Evolutionary conservation across 495 filamentous ascomycete genomes (phyloP).

Genomic region (Aspergillus asperescens): DNA sequence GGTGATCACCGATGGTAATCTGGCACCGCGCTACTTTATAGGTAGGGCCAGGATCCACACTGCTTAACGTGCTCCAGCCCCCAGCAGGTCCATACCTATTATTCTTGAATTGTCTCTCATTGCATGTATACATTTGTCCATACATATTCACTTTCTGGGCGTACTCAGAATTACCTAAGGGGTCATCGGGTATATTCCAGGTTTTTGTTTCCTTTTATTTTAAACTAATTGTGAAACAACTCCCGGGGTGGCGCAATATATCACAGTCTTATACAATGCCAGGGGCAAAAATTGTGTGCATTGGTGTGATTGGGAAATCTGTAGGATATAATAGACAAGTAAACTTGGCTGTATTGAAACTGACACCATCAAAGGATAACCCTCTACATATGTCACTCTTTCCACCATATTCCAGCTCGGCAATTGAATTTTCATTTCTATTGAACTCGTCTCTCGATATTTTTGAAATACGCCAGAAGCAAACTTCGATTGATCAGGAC

Average conservation of each 20-base stretch:
- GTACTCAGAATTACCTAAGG: too few relatives aligned
- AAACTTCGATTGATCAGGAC: constrained; percentile 66
- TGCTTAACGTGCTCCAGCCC: too few relatives aligned
- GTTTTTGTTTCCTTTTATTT: too few relatives aligned
- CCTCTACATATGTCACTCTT: constrained; percentile 91
- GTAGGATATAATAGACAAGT: constrained; percentile 40
- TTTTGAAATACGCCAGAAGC: constrained; percentile 74
- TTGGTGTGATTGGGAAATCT: constrained; percentile 88
- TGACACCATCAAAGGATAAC: constrained; percentile 64
- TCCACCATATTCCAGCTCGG: constrained; percentile 59
- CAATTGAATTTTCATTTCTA: constrained; percentile 83
- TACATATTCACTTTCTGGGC: too few relatives aligned
- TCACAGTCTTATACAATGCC: constrained; percentile 20
- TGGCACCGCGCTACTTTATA: too few relatives aligned
- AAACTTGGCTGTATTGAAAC: constrained; percentile 4
- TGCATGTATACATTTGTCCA: too few relatives aligned
- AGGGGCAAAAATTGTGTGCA: constrained; percentile 65
- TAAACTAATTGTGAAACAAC: too few relatives aligned
- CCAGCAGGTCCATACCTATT: too few relatives aligned
- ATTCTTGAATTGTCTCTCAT: too few relatives aligned
- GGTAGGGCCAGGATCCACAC: too few relatives aligned
- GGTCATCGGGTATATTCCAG: too few relatives aligned
- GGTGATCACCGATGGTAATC: too few relatives aligned
- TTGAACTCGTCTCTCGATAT: constrained; percentile 88
- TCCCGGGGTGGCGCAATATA: neutral